Evolutionary conservation across 106 monocot genomes (phyloP).

Genomic region (Allium sativum): DNA sequence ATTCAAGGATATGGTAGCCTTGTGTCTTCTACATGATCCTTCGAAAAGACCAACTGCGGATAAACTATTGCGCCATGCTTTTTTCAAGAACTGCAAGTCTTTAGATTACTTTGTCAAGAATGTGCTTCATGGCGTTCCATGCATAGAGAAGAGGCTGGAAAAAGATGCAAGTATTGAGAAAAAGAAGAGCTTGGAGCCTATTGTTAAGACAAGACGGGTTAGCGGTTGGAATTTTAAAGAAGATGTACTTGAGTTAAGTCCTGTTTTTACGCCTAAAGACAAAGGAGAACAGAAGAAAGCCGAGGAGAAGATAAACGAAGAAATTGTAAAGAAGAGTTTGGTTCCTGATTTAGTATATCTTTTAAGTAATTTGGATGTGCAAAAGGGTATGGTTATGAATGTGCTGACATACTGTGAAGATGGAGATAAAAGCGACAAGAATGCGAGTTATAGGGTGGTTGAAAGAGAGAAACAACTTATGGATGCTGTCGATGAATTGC

Average conservation of each 20-base stretch:
- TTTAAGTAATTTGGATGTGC: constrained; percentile 48
- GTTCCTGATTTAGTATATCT: constrained; percentile 38
- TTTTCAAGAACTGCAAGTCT: constrained; percentile 62
- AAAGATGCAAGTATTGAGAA: neutral
- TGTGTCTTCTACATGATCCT: constrained; percentile 55
- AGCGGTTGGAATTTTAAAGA: constrained; percentile 65
- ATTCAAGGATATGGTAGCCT: constrained; percentile 67
- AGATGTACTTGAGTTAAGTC: constrained; percentile 36
- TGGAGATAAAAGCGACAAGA: neutral
- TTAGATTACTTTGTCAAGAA: constrained; percentile 47
- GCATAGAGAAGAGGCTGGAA: constrained; percentile 35
- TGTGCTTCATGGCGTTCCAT: constrained; percentile 34
- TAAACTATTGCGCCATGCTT: constrained; percentile 65
- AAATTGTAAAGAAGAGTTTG: constrained; percentile 13
- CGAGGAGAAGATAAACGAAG: neutral
- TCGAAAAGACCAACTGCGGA: constrained; percentile 61
- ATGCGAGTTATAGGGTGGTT: constrained; percentile 5
- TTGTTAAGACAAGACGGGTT: constrained; percentile 27
- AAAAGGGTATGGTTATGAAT: constrained; percentile 45
- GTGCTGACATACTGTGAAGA: constrained; percentile 23
- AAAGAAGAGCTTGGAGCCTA: constrained; percentile 1
- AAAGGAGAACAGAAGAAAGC: constrained; percentile 1
- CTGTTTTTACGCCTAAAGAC: constrained; percentile 22
- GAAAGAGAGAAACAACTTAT: constrained; percentile 3
- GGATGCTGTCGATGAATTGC: constrained; percentile 29